A percentile compares a stretch with the other conserved stretches of the same genome.
Conservation (phyloP, 306 rosid genomes). For the Begonia fuchsioides region DNA sequence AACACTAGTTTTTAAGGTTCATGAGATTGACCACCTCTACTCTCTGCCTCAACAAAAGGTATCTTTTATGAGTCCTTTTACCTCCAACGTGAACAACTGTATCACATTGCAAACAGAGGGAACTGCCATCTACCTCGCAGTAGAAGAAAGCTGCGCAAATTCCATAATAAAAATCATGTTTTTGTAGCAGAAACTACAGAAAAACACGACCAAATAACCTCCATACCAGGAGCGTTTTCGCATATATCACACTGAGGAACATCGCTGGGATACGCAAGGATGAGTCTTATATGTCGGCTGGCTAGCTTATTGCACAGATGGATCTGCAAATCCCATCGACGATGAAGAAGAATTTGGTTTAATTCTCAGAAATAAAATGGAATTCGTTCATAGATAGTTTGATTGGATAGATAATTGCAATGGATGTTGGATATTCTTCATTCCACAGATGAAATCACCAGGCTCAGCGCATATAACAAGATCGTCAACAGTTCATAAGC, state of each 20-base stretch:
- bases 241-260: slow-evolving; percentile 64
- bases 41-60: slow-evolving; percentile 57
- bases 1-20: neutral
- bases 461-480: too few relatives aligned
- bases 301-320: slow-evolving; percentile 72
- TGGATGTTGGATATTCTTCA: too few relatives aligned
- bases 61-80: slow-evolving; percentile 53
- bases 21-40: slow-evolving; percentile 29
- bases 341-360: too few relatives aligned
- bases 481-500: too few relatives aligned
- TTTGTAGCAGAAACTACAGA: neutral
- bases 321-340: slow-evolving; percentile 26
- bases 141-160: slow-evolving; percentile 54
- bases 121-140: slow-evolving; percentile 68
- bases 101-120: slow-evolving; percentile 68
- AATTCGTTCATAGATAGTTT: too few relatives aligned
- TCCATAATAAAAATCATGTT: neutral
- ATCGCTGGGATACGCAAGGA: slow-evolving; percentile 47
- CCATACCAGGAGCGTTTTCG: slow-evolving; percentile 57
- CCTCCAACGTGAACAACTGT: slow-evolving; percentile 69
- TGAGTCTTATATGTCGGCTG: slow-evolving; percentile 53
- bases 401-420: too few relatives aligned
- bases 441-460: too few relatives aligned
- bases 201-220: neutral
- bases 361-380: too few relatives aligned